Evolutionary conservation across 805 yeast genomes (phyloP), one percentile per base, ranked within the genome.

Genomic region (Jamesozyma jinghongensis): DNA sequence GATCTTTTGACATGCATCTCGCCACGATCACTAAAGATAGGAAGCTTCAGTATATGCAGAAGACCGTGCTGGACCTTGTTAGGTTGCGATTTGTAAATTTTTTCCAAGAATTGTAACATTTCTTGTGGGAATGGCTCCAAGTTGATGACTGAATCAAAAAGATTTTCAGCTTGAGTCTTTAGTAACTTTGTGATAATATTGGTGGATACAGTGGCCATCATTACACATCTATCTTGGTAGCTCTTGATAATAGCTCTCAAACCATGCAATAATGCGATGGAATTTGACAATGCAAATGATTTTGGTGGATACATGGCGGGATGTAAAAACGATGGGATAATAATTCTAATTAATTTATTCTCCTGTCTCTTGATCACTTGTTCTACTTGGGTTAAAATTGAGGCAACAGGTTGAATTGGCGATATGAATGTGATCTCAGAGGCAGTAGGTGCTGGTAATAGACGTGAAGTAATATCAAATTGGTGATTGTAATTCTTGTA

Each of bases 51-150:
- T 2, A 92, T 67, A 55, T 90, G 84, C 32, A 90, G 73, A 40
- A 87, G 71, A 0, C 97, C 98, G 54, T 88, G 97, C 50, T 81
- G 87, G 20, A 83, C 73, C 55, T 81, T 82, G 14, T 77, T 66
- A 5, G 92, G 90, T 37, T 62, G 66, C 0, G 63, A 50, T 51
- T 75, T 77, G 59, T 81, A 81, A 0, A 83, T 80, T 41, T 69
- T 71, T 51, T 83, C 92, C 50, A 84, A 67, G 40, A 79, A 67
- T 42, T 73, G 76, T 36, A 74, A 59, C 73, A 83, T 73, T 38
- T 75, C 83, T 44, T 85, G 86, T 46, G 79, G 79, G 62, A 88
- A 85, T 1, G 97, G 95, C 46, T 80, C 84, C 39, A 90, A 62
- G 41, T 81, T 81, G 17, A 90, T 56, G 3, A 83, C 80, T 0